phyloP scores from a whole-genome alignment of 2,329 filamentous ascomycete species.

The Trichoderma asperellum region DNA sequence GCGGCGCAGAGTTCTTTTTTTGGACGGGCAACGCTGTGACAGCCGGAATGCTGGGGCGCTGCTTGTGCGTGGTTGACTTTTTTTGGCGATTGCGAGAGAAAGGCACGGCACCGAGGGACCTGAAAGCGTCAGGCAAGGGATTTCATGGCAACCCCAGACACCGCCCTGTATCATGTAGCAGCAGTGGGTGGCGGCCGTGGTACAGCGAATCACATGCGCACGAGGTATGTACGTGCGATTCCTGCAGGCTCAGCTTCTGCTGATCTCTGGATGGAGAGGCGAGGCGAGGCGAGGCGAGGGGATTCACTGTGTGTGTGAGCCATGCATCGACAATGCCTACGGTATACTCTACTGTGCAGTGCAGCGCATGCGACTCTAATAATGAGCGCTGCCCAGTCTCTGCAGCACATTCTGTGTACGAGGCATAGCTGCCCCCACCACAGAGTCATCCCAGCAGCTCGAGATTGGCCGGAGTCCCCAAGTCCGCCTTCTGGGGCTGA shows the following conservation, averaged over 20 bases:
- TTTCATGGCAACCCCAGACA: background rate
- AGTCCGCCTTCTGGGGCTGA: slow-evolving; percentile 23
- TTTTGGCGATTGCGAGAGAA: background rate
- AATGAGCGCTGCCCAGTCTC: background rate
- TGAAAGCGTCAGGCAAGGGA: background rate
- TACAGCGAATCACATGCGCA: slow-evolving; percentile 3
- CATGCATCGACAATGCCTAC: background rate
- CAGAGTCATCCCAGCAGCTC: slow-evolving; percentile 7
- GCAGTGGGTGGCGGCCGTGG: background rate
- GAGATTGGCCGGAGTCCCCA: background rate
- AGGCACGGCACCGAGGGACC: background rate
- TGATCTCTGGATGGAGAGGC: background rate
- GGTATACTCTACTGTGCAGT: too few species aligned
- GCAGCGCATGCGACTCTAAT: background rate
- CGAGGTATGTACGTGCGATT: background rate
- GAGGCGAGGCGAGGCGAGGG: background rate
- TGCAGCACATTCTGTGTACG: background rate
- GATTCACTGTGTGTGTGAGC: background rate
- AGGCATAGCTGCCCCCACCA: background rate
- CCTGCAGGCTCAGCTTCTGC: background rate
- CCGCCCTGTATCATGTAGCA: background rate
- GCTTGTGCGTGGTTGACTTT: background rate
- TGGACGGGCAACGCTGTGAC: background rate
- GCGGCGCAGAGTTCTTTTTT: background rate
- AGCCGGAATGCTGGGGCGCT: background rate